phyloP scores from a whole-genome alignment of 805 yeast species.

The Candida berthetii region DNA sequence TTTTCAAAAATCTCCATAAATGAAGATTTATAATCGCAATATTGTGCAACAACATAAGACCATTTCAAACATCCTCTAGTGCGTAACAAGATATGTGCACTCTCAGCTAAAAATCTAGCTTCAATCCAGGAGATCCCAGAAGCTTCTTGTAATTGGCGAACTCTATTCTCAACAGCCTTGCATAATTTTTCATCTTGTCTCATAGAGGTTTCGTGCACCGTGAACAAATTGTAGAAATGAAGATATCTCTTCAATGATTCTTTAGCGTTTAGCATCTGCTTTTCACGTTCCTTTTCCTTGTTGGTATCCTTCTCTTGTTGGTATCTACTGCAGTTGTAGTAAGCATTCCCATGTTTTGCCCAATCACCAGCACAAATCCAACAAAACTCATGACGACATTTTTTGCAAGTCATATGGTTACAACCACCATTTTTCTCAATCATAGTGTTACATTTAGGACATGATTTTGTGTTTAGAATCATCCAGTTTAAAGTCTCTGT shows the following conservation, averaged over 20 bases:
- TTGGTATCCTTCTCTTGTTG: slow-evolving; percentile 28
- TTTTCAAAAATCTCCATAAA: slow-evolving; percentile 62
- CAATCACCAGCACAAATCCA: slow-evolving; percentile 88
- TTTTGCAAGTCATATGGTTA: slow-evolving; percentile 88
- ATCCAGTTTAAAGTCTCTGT: slow-evolving; percentile 89
- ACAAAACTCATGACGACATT: slow-evolving; percentile 77
- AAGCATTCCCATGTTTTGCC: slow-evolving; percentile 58
- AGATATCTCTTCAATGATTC: slow-evolving; percentile 57
- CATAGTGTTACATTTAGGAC: slow-evolving; percentile 74
- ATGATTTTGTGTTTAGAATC: slow-evolving; percentile 72
- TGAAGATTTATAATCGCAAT: slow-evolving; percentile 44
- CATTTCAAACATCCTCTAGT: slow-evolving; percentile 81
- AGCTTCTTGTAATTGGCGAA: slow-evolving; percentile 58
- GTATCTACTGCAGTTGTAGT: slow-evolving; percentile 63
- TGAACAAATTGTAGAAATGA: slow-evolving; percentile 68
- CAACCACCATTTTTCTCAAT: slow-evolving; percentile 97
- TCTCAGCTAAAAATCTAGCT: slow-evolving; percentile 74
- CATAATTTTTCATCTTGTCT: slow-evolving; percentile 63
- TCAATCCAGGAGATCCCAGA: slow-evolving; percentile 73
- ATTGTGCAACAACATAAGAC: slow-evolving; percentile 82
- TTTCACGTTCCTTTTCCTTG: slow-evolving; percentile 26
- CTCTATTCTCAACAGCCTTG: slow-evolving; percentile 53
- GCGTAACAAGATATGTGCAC: slow-evolving; percentile 54
- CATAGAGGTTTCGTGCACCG: slow-evolving; percentile 72
- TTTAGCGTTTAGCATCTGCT: slow-evolving; percentile 36